A percentile compares a stretch with the other conserved stretches of the same genome.
Conservation (phyloP, 1,284 basidiomycete species). For the Bjerkandera adusta region DNA sequence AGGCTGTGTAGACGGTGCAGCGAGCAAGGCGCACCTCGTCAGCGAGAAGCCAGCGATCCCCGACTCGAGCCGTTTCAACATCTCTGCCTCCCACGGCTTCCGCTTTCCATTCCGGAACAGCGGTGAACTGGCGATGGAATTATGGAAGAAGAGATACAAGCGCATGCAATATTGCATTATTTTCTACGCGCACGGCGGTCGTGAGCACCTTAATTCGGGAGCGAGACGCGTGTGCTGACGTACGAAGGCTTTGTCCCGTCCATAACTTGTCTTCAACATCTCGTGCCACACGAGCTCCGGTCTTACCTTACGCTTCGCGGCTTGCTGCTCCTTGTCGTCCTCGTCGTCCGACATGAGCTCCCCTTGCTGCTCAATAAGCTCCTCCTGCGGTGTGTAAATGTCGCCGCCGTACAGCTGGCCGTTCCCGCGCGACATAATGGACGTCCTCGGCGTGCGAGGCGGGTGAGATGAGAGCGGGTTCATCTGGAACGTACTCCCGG, state of each 20-base stretch:
- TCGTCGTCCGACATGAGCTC: constrained; percentile 45
- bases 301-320: constrained; percentile 42
- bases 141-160: constrained; percentile 70
- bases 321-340: constrained; percentile 36
- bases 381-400: constrained; percentile 39
- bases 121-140: constrained; percentile 42
- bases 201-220: not conserved
- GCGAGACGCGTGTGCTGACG: constrained; percentile 30
- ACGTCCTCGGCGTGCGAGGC: constrained; percentile 67
- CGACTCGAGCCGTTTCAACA: constrained; percentile 57
- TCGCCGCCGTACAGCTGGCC: constrained; percentile 36
- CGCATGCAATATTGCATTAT: constrained; percentile 77
- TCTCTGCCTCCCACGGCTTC: constrained; percentile 50
- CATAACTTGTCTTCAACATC: constrained; percentile 68
- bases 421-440: constrained; percentile 36
- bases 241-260: constrained; percentile 81
- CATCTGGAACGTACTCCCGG: constrained; percentile 63
- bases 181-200: constrained; percentile 52
- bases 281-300: constrained; percentile 75
- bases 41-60: constrained; percentile 67
- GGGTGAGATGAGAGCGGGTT: constrained; percentile 76
- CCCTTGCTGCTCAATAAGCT: constrained; percentile 35
- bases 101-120: constrained; percentile 43
- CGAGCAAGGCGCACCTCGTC: constrained; percentile 49
- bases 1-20: constrained; percentile 1